Conservation (phyloP, 306 rosid species). For the Cicer arietinum region DNA sequence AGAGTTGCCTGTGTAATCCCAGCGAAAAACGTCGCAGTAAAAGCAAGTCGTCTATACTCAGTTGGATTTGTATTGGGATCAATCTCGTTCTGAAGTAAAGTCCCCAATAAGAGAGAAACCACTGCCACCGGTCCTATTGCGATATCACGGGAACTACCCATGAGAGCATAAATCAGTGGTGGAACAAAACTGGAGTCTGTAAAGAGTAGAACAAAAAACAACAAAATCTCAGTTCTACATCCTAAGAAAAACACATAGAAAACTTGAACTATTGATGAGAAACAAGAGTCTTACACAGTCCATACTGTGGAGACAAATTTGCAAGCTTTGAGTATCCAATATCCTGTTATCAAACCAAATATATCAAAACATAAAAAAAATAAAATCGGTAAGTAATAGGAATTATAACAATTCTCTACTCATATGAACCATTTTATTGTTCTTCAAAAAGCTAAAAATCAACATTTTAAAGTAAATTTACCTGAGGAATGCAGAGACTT, state of each 20-base stretch:
- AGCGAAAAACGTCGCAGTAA: conserved; percentile 93
- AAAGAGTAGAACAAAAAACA: conserved; percentile 35
- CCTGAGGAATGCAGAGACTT: conserved; percentile 99
- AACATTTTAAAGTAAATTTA: conserved; percentile 42
- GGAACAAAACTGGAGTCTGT: conserved; percentile 96
- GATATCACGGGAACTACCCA: conserved; percentile 99
- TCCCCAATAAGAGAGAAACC: conserved; percentile 91
- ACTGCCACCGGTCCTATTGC: conserved; percentile 99
- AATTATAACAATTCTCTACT: conserved; percentile 6
- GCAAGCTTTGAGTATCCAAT: conserved; percentile 96
- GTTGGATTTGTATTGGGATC: conserved; percentile 60
- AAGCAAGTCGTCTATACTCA: conserved; percentile 77
- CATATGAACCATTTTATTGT: background rate
- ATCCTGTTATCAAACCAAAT: conserved; percentile 60
- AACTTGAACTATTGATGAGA: conserved; percentile 6
- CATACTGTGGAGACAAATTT: conserved; percentile 84
- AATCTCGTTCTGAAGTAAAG: conserved; percentile 77
- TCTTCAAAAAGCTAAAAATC: conserved; percentile 17
- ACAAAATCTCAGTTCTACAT: conserved; percentile 41
- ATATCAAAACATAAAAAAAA: conserved; percentile 33
- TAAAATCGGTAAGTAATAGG: background rate
- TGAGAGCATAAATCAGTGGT: conserved; percentile 82
- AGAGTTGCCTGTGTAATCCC: conserved; percentile 93
- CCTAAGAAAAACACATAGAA: conserved; percentile 10
- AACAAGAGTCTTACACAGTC: conserved; percentile 71